A percentile compares a stretch with the other conserved stretches of the same genome.
These are phyloP conservation scores for Pisolithus orientalis DNA, from an alignment of 768 basidiomycete genomes.

Conservation along the genomic window DNA sequence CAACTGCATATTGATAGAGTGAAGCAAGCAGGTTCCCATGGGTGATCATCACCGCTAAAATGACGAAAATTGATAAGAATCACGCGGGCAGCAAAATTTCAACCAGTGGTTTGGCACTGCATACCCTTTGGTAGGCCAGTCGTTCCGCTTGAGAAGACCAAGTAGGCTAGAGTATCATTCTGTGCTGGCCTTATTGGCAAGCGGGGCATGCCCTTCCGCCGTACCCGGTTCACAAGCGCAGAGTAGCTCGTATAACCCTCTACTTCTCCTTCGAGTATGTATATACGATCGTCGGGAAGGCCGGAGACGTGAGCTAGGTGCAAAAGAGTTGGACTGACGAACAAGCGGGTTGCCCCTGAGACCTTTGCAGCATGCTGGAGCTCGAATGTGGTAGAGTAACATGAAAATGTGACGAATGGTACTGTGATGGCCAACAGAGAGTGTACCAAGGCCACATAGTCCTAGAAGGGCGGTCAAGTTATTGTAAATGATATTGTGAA, in stretches of 20 bases:
- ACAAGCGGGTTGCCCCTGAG: conserved; percentile 45
- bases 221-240: conserved; percentile 38
- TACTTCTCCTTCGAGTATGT: conserved; percentile 39
- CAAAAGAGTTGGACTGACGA: conserved; percentile 44
- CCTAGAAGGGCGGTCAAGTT: conserved; percentile 29
- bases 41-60: conserved; percentile 63
- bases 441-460: conserved; percentile 47
- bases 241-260: conserved; percentile 38
- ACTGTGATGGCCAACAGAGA: conserved; percentile 42
- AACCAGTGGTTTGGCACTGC: not conserved
- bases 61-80: not conserved
- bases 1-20: conserved; percentile 31
- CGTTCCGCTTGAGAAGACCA: conserved; percentile 75
- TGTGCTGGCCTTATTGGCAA: conserved; percentile 39
- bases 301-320: conserved; percentile 33
- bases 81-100: not conserved
- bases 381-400: conserved; percentile 52
- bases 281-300: conserved; percentile 37
- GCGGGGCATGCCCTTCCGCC: conserved; percentile 31
- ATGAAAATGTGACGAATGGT: conserved; percentile 49
- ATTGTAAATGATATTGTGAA: not conserved
- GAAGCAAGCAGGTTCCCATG: conserved; percentile 56
- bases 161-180: conserved; percentile 56
- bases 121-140: conserved; percentile 71
- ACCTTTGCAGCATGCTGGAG: conserved; percentile 44